Evolutionary conservation across 306 rosid species (phyloP), one percentile per base, ranked within the genome.

Genomic region (Malus orientalis): DNA sequence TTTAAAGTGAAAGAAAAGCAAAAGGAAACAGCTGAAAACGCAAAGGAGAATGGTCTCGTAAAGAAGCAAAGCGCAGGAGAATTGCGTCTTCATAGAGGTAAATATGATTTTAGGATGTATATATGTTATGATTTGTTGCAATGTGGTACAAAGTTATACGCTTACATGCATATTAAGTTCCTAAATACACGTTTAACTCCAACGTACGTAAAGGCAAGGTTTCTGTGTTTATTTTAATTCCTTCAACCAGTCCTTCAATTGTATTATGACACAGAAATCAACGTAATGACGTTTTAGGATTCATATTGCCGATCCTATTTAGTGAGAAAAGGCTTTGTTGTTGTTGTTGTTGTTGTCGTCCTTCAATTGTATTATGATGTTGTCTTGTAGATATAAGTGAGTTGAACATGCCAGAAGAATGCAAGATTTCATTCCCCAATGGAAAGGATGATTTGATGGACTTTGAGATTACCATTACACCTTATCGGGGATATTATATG

Each of bases 1-100:
- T 85, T 85, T 73, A 85, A 81, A 63, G 85, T 85, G 61, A 84
- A 84, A 80, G 87, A 84, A 81, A 85, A 85, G 49, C 85, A 81
- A 75, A 79, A 80, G 61, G 85, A 85, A 78, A 44, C 55, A 15
- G 81, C 78, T 18, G 71, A 62, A 29, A 81, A 79, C 45, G 84
- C 84, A 30, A 81, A 76, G 25, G 81, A 72, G 32, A 60, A 49
- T 53, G 74, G 64, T 20, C 79, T 82, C 1, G 71, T 75, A 51
- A 85, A 81, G 83, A 85, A 79, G 77, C 88, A 79, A 81, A 71
- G 47, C 68, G 81, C 88, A 27, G 88, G 88, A 11, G 88, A 85
- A 76, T 85, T 85, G 22, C 88, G 85, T 30, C 81, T 81, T 71
- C 88, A 81, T 33, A 85, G 69, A 85, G 88, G 85, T 81, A 13